Evolutionary conservation across 2,329 filamentous ascomycete species (phyloP).

Genomic region (Colletotrichum trifolii): DNA sequence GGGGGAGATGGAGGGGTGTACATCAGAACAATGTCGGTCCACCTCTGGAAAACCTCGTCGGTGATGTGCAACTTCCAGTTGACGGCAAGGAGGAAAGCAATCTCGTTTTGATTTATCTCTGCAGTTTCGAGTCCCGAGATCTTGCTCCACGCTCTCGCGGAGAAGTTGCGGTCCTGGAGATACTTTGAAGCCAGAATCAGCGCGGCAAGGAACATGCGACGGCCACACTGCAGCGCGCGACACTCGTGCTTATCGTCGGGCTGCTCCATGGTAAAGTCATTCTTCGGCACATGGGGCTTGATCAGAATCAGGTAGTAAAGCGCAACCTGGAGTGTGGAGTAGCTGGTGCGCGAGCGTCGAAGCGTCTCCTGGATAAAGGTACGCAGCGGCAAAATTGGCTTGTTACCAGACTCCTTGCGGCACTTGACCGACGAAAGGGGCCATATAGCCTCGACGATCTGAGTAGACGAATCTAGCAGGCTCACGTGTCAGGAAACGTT

Average conservation of each 20-base stretch:
- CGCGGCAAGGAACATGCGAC: slow-evolving; percentile 96
- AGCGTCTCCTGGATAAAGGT: slow-evolving; percentile 98
- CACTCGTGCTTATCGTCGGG: slow-evolving; percentile 75
- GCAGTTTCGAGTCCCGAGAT: slow-evolving; percentile 94
- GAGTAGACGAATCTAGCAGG: slow-evolving; percentile 87
- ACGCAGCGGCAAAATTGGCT: slow-evolving; percentile 86
- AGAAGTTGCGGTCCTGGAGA: slow-evolving; percentile 97
- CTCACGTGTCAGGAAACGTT: slow-evolving; percentile 44
- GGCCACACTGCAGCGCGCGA: slow-evolving; percentile 91
- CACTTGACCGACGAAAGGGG: slow-evolving; percentile 85
- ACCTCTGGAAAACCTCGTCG: slow-evolving; percentile 87
- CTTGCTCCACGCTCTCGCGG: slow-evolving; percentile 97
- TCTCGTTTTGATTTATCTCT: slow-evolving; percentile 98
- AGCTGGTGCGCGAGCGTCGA: slow-evolving; percentile 93
- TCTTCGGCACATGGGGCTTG: slow-evolving; percentile 85
- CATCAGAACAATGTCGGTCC: slow-evolving; percentile 92
- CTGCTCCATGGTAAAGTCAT: slow-evolving; percentile 90
- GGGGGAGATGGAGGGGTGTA: slow-evolving; percentile 76
- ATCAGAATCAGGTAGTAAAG: slow-evolving; percentile 96
- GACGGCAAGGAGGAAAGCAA: slow-evolving; percentile 88
- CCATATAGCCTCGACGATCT: slow-evolving; percentile 98
- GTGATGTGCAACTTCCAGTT: slow-evolving; percentile 96
- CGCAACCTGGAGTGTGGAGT: slow-evolving; percentile 96
- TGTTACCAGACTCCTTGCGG: slow-evolving; percentile 76
- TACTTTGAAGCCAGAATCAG: slow-evolving; percentile 98